Evolutionary conservation across 2,329 filamentous ascomycete species (phyloP).

Genomic region (Fusarium virguliforme): DNA sequence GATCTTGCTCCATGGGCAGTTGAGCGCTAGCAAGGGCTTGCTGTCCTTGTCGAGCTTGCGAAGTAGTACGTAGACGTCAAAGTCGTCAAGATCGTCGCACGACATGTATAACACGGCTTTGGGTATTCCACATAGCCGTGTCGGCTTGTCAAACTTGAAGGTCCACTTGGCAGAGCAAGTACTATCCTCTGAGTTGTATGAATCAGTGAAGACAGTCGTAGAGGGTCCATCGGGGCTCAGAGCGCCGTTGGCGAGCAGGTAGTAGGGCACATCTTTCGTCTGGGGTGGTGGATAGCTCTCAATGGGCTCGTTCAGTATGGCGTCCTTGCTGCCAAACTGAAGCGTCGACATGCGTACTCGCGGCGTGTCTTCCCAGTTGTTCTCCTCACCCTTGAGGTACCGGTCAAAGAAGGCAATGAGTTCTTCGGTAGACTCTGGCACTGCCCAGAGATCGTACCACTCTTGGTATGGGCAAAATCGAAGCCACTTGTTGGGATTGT

Average conservation of each 20-base stretch:
- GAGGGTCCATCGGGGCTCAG: conserved; percentile 50
- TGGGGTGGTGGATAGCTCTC: conserved; percentile 21
- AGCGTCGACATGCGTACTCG: conserved; percentile 12
- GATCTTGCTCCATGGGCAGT: no score
- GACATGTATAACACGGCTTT: conserved; percentile 66
- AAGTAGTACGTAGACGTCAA: conserved; percentile 62
- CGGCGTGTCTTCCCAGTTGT: conserved; percentile 13
- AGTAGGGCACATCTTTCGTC: conserved; percentile 20
- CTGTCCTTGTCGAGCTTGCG: conserved; percentile 62
- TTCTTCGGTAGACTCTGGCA: background rate
- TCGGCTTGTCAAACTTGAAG: conserved; percentile 55
- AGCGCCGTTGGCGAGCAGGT: conserved; percentile 19
- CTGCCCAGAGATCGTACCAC: conserved; percentile 23
- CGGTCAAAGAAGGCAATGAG: conserved; percentile 12
- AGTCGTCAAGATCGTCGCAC: conserved; percentile 60
- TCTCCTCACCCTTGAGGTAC: conserved; percentile 13
- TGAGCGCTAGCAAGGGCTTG: conserved; percentile 43
- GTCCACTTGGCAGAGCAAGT: conserved; percentile 49
- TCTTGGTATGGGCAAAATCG: conserved; percentile 10
- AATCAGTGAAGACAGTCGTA: no score
- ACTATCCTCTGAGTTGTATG: no score
- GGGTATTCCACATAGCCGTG: conserved; percentile 62
- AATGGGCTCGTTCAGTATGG: background rate
- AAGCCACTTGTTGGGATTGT: background rate
- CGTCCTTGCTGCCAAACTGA: conserved; percentile 1